Conservation (phyloP, 2,329 filamentous ascomycete genomes). For the Xylariaceae sp. region DNA sequence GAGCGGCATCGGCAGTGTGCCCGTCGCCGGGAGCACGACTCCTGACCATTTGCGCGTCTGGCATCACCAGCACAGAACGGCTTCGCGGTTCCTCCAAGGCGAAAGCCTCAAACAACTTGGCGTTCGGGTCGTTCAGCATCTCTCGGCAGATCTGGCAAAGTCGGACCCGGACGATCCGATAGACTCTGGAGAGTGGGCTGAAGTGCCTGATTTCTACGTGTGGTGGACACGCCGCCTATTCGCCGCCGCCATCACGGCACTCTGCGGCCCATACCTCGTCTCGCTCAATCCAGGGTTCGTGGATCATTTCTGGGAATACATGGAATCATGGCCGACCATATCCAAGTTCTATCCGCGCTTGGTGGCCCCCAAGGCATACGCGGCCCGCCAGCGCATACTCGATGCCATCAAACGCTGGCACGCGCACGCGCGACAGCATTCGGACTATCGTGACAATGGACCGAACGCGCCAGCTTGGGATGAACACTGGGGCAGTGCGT, state of each 20-base stretch:
- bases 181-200: constrained; percentile 5
- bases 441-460: constrained; percentile 1
- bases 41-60: constrained; percentile 4
- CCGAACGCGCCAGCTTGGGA: constrained; percentile 16
- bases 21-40: constrained; percentile 1
- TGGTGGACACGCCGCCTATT: constrained; percentile 6
- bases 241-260: constrained; percentile 5
- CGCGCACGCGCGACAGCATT: constrained; percentile 6
- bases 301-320: constrained; percentile 10
- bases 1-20: constrained; percentile 1
- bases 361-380: constrained; percentile 7
- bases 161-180: neutral
- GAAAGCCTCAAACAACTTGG: constrained; percentile 4
- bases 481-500: constrained; percentile 12
- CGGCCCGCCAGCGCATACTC: constrained; percentile 9
- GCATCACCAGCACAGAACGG: constrained; percentile 5
- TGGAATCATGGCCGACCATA: constrained; percentile 3
- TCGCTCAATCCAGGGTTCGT: constrained; percentile 14
- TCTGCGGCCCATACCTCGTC: constrained; percentile 15
- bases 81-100: constrained; percentile 3
- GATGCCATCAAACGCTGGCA: constrained; percentile 14
- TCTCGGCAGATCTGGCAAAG: constrained; percentile 1
- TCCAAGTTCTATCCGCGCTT: constrained; percentile 11
- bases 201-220: constrained; percentile 3
- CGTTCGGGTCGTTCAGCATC: neutral